Evolutionary conservation across 345 rosid genomes (phyloP), one percentile per base, ranked within the genome.

Genomic region (Geranium brycei): DNA sequence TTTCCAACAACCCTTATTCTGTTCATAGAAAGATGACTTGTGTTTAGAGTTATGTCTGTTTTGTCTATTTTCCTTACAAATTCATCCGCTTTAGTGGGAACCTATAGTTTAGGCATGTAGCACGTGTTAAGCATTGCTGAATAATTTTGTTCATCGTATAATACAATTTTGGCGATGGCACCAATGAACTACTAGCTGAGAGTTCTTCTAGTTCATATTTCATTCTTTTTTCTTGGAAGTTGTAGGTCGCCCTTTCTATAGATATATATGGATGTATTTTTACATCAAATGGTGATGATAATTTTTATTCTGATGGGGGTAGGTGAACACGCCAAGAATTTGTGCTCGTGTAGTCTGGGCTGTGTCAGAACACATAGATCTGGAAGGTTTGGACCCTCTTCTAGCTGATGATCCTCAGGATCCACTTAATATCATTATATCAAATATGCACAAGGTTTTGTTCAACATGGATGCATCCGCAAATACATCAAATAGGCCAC

Each of bases 341-440:
- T 72, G 73, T 76, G 90, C 88, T 51, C 95, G 96, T 55, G 78
- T 93, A 77, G 82, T 93, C 63, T 93, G 96, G 97, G 85, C 95
- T 60, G 76, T 93, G 18, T 79, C 93, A 28, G 99, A 93, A 74
- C 99, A 93, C 79, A 81, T 93, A 69, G 89, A 93, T 77, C 72
- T 93, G 66, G 97, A 93, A 71, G 99, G 97, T 62, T 77, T 90
- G 73, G 99, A 93, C 83, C 99, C 97, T 53, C 96, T 93, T 77
- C 81, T 93, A 72, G 99, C 96, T 66, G 99, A 93, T 79, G 97
- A 90, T 72, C 99, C 99, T 8, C 96, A 93, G 66, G 99, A 90
- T 73, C 86, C 95, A 1, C 77, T 93, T 58, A 90, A 93, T 75
- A 85, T 90, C 3, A 83, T 93, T 19, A 68, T 93, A 65, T 79